Base-by-base conservation (phyloP, 805 yeast genomes). In the Kodamaea leandrae region DNA sequence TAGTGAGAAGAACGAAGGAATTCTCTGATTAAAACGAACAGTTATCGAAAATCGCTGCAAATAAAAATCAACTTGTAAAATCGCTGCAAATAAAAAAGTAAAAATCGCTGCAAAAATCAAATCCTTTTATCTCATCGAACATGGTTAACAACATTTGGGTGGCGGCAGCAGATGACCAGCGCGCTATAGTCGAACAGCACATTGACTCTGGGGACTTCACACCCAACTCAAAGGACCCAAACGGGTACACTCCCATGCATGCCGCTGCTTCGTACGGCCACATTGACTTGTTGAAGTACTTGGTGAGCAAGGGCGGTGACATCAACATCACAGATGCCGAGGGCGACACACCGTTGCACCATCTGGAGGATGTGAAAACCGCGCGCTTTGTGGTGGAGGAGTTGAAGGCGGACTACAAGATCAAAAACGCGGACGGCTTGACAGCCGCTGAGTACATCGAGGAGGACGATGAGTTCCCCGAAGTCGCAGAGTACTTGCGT, bases 261-360 rank as follows among this genome's bases (percentile, higher is more conserved):
- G 99, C 99, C 0, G 98, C 99, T 1, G 95, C 95, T 2, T 84
- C 97, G 1, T 93, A 93, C 61, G 91, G 91, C 6, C 90, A 91
- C 57, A 52, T 64, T 2, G 89, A 83, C 7, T 66, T 93, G 28
- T 66, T 93, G 27, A 60, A 65, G 42, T 76, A 74, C 47, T 68
- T 88, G 34, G 51, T 51, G 4, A 58, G 64, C 14, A 51, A 63
- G 14, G 86, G 86, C 6, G 98, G 96, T 5, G 82, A 93, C 55
- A 76, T 89, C 17, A 89, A 93, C 58, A 67, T 90, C 23, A 80
- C 72, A 44, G 99, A 93, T 52, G 64, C 64, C 16, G 99, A 95
- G 49, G 97, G 98, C 2, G 99, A 93, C 54, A 84, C 98, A 0
- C 97, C 99, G 1, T 68, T 93, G 46, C 98, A 91, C 60, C 95